phyloP scores from a whole-genome alignment of 768 basidiomycete genomes.

The Boletellus ananiceps region DNA sequence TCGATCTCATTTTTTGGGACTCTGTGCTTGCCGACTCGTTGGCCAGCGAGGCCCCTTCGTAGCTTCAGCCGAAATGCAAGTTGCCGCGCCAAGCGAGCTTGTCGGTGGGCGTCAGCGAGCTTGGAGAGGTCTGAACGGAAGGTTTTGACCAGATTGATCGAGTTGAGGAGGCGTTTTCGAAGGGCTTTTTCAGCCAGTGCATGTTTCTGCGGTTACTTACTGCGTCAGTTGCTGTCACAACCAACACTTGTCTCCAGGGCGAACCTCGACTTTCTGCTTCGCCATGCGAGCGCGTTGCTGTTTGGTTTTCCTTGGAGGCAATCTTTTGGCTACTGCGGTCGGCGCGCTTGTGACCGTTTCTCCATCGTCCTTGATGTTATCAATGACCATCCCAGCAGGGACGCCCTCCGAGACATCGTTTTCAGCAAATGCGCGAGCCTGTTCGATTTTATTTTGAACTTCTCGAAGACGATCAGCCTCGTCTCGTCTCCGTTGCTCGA shows the following conservation, averaged over 20 bases:
- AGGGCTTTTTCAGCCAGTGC: conserved; percentile 54
- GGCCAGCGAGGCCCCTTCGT: conserved; percentile 64
- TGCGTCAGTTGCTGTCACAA: neutral
- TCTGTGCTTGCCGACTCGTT: conserved; percentile 73
- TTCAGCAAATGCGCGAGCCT: conserved; percentile 36
- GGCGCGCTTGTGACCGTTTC: conserved; percentile 32
- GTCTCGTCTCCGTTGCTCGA: conserved; percentile 55
- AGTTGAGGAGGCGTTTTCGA: conserved; percentile 56
- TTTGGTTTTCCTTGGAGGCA: conserved; percentile 50
- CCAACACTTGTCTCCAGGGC: conserved; percentile 8
- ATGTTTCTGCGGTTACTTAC: conserved; percentile 46
- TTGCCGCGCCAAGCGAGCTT: conserved; percentile 36
- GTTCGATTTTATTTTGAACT: conserved; percentile 52
- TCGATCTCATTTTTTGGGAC: conserved; percentile 66
- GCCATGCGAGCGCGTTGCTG: conserved; percentile 67
- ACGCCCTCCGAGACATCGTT: conserved; percentile 33
- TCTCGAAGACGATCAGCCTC: conserved; percentile 51
- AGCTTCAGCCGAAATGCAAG: conserved; percentile 45
- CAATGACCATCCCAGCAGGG: conserved; percentile 64
- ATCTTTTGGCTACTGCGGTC: conserved; percentile 35
- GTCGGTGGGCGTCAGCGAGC: conserved; percentile 35
- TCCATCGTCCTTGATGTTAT: conserved; percentile 40
- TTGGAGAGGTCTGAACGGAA: conserved; percentile 44
- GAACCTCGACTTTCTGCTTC: conserved; percentile 59
- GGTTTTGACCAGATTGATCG: conserved; percentile 51